Evolutionary conservation across 2,329 filamentous ascomycete species (phyloP), one percentile per base, ranked within the genome.

Genomic region (Pseudocercospora macadamiae): DNA sequence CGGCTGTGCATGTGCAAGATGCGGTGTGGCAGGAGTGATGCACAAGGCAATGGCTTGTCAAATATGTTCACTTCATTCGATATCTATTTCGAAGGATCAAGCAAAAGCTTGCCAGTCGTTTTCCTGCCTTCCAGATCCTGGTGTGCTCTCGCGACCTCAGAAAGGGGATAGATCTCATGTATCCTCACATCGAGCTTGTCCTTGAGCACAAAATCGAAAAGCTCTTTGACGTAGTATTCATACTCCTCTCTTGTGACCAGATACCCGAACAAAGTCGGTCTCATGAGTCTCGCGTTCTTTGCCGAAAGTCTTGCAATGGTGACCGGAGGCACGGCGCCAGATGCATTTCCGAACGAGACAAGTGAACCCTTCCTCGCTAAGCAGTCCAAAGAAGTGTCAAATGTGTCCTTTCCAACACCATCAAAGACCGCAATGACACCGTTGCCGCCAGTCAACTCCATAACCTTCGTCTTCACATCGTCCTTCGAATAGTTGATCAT

Each of bases 401-500:
- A 96, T 0, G 93, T 96, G 49, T 83, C 82, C 77, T 91, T 91
- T 10, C 92, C 93, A 2, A 96, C 90, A 4, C 90, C 89, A 72
- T 96, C 92, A 71, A 91, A 96, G 25, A 96, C 88, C 8, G 88
- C 91, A 63, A 86, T 83, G 2, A 89, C 87, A 6, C 93, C 93
- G 60, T 86, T 77, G 0, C 88, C 88, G 1, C 80, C 83, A 0
- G 91, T 96, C 49, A 90, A 86, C 71, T 89, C 82, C 68, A 82
- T 79, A 4, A 91, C 86, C 71, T 83, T 80, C 34, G 73, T 75
- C 57, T 83, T 83, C 21, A 88, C 77, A 57, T 84, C 79, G 48
- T 87, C 86, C 28, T 77, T 74, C 42, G 75, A 74, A 65, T 92
- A 93, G 72, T 90, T 88, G 66, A 96, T 81, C 56, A 88, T 78